Evolutionary conservation across 2,329 filamentous ascomycete species (phyloP), one percentile per base, ranked within the genome.

Genomic region (Clonostachys byssicola): DNA sequence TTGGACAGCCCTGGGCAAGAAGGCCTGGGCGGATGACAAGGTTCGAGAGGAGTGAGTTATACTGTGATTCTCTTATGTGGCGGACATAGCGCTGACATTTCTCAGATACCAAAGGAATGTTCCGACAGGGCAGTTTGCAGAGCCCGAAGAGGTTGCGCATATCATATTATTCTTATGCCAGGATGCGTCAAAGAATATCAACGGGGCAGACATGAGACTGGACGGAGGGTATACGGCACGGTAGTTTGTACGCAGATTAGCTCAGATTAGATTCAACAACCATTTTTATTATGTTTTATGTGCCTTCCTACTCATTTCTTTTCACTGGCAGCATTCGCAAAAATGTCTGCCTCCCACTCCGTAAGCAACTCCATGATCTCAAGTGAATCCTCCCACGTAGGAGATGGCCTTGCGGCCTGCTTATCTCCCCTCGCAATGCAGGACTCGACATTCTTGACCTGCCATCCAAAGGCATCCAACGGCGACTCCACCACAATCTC

Each of bases 291-390:
- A 9, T 10, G 23, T 30, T 30, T 10, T 10, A 30, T 6, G 9
- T 30, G 8, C 9, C 4, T 30, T 30, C 23, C 9, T 10, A 4
- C 23, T 30, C 23, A 30, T 30, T 30, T 9, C 23, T 30, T 30
- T 30, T 30, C 23, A 9, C 23, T 10, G 9, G 8, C 4, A 30
- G 23, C 23, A 30, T 30, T 30, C 38, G n/a, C 38, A 18, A 51
- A 47, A 12, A 52, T 52, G 33, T 47, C 48, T 2, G 42, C 41
- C 47, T 59, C 56, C 58, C 58, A 60, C 43, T 58, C 55, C 1
- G 55, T 58, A 44, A 60, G 41, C 16, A 60, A 23, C 3, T 47
- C 51, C 58, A 59, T 60, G 38, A 60, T 60, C 41, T 56, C 56
- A 12, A 60, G 44, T 5, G 56, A 59, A 39, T 58, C 49, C 12